Base-by-base conservation (phyloP, 306 rosid species). In the Luffa acutangula region DNA sequence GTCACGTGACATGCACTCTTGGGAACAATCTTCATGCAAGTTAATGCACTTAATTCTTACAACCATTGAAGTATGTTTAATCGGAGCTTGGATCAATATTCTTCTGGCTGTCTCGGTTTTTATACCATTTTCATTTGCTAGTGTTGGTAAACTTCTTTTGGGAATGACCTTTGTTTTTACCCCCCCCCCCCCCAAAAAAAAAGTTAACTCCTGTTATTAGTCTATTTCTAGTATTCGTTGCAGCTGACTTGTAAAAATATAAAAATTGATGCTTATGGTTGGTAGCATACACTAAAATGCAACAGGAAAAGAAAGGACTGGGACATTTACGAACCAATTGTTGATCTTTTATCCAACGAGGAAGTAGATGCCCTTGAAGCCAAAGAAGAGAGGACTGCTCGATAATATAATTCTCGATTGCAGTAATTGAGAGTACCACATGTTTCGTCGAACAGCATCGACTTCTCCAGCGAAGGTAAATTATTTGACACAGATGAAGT, bases 351-450 rank as follows among this genome's bases (percentile, higher is more conserved):
- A 37, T 95, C 97, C 6, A 95, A 86, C 17, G 97, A 91, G 86
- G 97, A 95, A 83, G 97, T 91, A 6, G 97, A 93, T 87, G 96
- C 93, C 72, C 97, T 95, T 80, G 93, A 91, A 91, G 93, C 99
- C 67, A 90, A 90, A 85, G 97, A 90, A 91, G 97, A 92, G 87
- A 90, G 96, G 86, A 83, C n/a, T 51, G 78, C 60, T 45, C 62
- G 78, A 33, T 49, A 51, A 74, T 33, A 31, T 33, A 25, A 25
- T 34, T 73, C 33, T 43, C 18, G 14, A 37, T 36, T 51, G 56
- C 54, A 3, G n/a, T 1, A 25, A 45, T 48, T 31, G 78, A 48
- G 54, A 34, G 9, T 73, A 7, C 49, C 1, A 2, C 42, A 33
- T 48, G 21, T 49, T 25, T 48, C 13, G 43, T 33, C 56, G 18